Percentiles rank a stretch among this genome's conserved stretches.
Evolutionary conservation across 176 grass and related monocot species (phyloP).

Genomic region (Hsuehochloa calcarea): DNA sequence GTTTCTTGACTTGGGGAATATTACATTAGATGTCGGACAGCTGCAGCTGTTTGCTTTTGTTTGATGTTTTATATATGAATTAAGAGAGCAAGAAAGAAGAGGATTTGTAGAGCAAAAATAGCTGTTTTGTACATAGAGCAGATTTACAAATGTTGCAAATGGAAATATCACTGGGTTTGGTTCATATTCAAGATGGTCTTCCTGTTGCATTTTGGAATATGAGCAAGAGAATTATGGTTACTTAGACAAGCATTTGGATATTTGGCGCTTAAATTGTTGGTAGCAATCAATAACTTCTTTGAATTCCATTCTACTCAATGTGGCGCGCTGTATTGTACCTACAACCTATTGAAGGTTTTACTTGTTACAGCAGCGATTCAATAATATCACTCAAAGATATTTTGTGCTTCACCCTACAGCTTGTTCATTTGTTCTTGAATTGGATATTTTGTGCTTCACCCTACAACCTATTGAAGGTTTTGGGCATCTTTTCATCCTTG

Average conservation of each 20-base stretch:
- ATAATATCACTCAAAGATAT: neutral
- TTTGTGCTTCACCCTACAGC: neutral
- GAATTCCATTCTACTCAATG: neutral
- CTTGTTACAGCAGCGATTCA: neutral
- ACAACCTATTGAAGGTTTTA: neutral
- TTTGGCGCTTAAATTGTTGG: neutral
- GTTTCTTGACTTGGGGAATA: neutral
- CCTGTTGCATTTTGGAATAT: neutral
- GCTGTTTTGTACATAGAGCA: slow-evolving; percentile 22
- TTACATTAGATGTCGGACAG: neutral
- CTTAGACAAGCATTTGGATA: neutral
- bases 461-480: too few relatives aligned
- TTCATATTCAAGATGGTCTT: neutral
- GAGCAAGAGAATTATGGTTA: neutral
- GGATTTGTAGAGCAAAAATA: slow-evolving; percentile 1
- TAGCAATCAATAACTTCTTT: neutral
- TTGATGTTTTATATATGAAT: neutral
- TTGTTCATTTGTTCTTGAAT: neutral
- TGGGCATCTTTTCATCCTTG: slow-evolving; percentile 10
- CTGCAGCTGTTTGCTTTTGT: slow-evolving; percentile 7
- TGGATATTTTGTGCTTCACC: too few relatives aligned
- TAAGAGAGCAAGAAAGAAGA: neutral
- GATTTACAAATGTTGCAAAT: slow-evolving; percentile 2
- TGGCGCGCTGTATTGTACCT: neutral
- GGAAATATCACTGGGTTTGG: neutral